Base-by-base conservation (phyloP, 2,329 filamentous ascomycete genomes). In the Coniella lustricola region DNA sequence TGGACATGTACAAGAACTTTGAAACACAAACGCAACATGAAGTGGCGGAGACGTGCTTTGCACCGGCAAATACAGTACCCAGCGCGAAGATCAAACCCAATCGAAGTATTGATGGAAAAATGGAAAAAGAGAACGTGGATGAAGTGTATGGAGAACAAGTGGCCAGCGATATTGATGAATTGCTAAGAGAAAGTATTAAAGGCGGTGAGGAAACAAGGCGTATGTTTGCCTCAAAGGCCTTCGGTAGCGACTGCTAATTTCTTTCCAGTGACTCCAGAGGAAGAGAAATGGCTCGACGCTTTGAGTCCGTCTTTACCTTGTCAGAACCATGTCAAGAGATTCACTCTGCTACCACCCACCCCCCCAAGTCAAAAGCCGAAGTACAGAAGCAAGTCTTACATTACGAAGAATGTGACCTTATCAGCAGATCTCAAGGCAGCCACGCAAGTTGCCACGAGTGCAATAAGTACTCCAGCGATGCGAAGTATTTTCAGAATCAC, bases 351-450 rank as follows among this genome's bases (percentile, higher is more conserved):
- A 9, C 32, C 32, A 34, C 18, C 44, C 14, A 40, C 33, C 4
- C 18, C 42, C 12, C n/a, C 10, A 29, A 40, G 17, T 2, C 17
- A 40, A n/a, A 52, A 47, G 8, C 18, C 10, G 12, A 47, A 34
- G 17, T 38, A 57, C 33, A 51, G 56, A 41, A 55, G 50, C 16
- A 40, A 39, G n/a, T 22, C 40, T 14, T 40, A 32, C 16, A 12
- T 22, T 21, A n/a, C 21, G 9, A 14, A 16, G 16, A 34, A 17
- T 3, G 41, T 46, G 3, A 17, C 25, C 18, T 45, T 52, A 4
- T 35, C 54, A 3, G 42, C 49, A n/a, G 56, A 55, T 3, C 59
- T 52, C 41, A 60, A 60, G 42, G 47, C 53, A 32, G 44, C 59
- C 14, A 20, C 35, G n/a, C 54, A 54, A 39, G 41, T 40, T 9